phyloP scores from a whole-genome alignment of 2,329 filamentous ascomycete species.

The Colletotrichum filicis region DNA sequence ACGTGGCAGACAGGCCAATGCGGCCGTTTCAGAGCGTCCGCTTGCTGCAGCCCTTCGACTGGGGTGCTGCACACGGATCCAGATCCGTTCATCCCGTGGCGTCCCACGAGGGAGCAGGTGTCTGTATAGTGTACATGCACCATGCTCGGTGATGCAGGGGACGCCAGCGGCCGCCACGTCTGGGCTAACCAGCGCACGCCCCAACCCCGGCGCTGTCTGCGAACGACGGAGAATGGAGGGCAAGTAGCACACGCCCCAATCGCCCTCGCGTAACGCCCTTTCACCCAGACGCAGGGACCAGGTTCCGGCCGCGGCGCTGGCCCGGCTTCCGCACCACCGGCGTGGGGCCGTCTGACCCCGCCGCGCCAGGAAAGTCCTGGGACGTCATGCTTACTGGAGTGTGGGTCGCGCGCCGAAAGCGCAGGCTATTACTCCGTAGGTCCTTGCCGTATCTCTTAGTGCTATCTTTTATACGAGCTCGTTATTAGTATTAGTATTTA shows the following conservation, averaged over 20 bases:
- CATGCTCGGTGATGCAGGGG: neutral
- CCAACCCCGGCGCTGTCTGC: neutral
- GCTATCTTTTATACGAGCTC: neutral
- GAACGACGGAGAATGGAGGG: neutral
- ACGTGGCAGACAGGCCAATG: neutral
- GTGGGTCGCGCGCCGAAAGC: neutral
- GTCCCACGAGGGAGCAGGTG: neutral
- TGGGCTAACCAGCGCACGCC: neutral
- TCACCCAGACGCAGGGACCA: neutral
- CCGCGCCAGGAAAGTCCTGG: neutral
- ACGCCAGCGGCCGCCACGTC: no score
- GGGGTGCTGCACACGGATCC: neutral
- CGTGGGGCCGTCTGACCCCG: neutral
- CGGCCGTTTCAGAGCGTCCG: neutral
- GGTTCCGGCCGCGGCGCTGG: neutral
- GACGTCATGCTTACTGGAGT: neutral
- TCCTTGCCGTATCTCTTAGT: neutral
- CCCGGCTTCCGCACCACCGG: neutral
- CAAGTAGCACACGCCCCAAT: neutral
- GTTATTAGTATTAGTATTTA: neutral
- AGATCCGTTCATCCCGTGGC: neutral
- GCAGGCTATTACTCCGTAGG: neutral
- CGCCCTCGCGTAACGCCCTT: neutral
- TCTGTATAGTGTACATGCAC: neutral
- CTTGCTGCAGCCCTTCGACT: neutral